A percentile compares a stretch with the other conserved stretches of the same genome.
Evolutionary conservation across 192 early-diverging fungal species (phyloP).

Genomic region (Linnemannia schmuckeri): DNA sequence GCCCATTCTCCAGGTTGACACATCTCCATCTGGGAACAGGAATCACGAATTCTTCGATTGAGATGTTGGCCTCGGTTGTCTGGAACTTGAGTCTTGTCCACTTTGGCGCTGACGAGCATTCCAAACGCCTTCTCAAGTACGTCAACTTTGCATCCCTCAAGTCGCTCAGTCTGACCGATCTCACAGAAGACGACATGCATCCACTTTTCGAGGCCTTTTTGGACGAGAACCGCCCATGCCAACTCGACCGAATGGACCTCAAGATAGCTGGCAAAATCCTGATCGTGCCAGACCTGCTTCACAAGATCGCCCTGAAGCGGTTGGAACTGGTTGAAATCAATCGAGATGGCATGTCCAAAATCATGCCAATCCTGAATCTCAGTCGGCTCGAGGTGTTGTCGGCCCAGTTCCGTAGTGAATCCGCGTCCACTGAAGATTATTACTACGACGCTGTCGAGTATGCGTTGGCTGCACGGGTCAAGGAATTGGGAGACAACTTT

Average conservation of each 20-base stretch:
- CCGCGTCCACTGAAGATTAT: too few relatives aligned
- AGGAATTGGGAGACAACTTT: neutral
- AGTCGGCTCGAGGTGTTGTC: neutral
- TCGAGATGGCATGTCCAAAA: neutral
- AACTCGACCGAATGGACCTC: neutral
- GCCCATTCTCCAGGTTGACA: slow-evolving; percentile 1
- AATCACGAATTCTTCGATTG: neutral
- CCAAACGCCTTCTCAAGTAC: neutral
- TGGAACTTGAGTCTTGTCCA: slow-evolving; percentile 7
- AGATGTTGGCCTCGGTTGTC: neutral
- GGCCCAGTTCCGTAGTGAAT: neutral
- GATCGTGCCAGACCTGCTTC: neutral
- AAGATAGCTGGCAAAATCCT: neutral
- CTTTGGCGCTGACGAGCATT: neutral
- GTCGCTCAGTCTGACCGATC: neutral
- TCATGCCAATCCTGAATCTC: neutral
- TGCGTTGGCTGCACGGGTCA: neutral
- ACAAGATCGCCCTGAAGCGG: neutral
- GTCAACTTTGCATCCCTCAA: slow-evolving; percentile 3
- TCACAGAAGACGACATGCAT: neutral
- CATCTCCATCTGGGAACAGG: neutral
- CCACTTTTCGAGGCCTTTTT: neutral
- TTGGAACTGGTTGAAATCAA: neutral
- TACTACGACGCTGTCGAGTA: neutral
- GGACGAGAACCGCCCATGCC: neutral